A percentile compares a stretch with the other conserved stretches of the same genome.
phyloP scores from a whole-genome alignment of 2,329 filamentous ascomycete species.

The Diaporthe batatas region DNA sequence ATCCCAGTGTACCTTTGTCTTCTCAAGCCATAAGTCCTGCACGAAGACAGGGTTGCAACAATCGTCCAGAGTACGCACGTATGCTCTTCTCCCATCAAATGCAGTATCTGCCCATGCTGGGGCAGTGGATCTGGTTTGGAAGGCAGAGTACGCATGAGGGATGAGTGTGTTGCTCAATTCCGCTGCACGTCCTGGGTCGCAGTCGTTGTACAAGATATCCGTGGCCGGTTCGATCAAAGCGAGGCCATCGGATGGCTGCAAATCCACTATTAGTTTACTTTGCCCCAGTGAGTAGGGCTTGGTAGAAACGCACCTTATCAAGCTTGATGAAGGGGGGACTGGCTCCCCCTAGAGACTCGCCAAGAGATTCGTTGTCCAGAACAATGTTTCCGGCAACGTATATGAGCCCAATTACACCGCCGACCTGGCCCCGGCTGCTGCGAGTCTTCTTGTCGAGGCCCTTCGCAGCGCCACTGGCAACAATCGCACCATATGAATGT shows the following conservation, averaged over 20 bases:
- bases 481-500: constrained; percentile 48
- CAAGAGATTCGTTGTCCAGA: constrained; percentile 14
- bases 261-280: not conserved
- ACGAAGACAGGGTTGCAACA: constrained; percentile 44
- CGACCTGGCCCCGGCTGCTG: not conserved
- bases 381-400: constrained; percentile 32
- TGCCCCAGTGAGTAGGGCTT: not conserved
- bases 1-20: constrained; percentile 46
- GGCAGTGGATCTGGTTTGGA: constrained; percentile 8
- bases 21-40: constrained; percentile 47
- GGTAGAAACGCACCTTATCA: constrained; percentile 13
- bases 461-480: constrained; percentile 46
- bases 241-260: constrained; percentile 17
- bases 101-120: constrained; percentile 29
- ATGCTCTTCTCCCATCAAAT: constrained; percentile 31
- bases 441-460: constrained; percentile 45
- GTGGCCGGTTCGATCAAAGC: constrained; percentile 21
- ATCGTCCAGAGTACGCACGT: constrained; percentile 40
- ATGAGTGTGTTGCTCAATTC: not conserved
- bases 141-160: constrained; percentile 41
- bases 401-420: constrained; percentile 8
- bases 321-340: constrained; percentile 23
- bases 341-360: not conserved
- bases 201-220: constrained; percentile 34
- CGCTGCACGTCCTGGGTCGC: not conserved